Base-by-base conservation (phyloP, 805 yeast genomes). In the Wickerhamomyces kurtzmanii region DNA sequence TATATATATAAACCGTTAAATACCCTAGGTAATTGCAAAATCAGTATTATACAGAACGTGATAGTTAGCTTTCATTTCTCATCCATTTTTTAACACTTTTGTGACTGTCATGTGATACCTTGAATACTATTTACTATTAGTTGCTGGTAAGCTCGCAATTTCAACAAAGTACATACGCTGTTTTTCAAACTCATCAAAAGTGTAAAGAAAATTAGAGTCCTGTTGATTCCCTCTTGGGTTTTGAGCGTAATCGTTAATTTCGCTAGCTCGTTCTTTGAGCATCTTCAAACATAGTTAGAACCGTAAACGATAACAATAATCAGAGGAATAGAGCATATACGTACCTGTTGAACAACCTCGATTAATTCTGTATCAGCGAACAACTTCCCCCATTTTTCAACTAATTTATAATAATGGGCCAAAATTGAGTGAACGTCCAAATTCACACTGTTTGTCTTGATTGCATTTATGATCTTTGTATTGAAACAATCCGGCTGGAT, bases 161-260 rank as follows among this genome's bases (percentile, higher is more conserved):
- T 14, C 17, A 6, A n/a, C n/a, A 4, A 30, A 22, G 27, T 9
- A 29, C 48, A 33, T 27, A 43, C 50, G 43, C 19, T 51, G 53
- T 48, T 71, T 77, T 43, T 86, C 96, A 47, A 71, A 77, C 43
- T 77, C 84, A 46, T 86, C 96, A 36, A 86, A 55, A 5, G 76
- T 72, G 33, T 68, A 59, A 24, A 82, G 42, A 40, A 86, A 81
- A 30, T 64, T 57, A 36, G 58, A 55, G 33, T 69, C 57, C 38
- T 65, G 68, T 48, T 68, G 62, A 33, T 58, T 53, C 16, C 51
- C 53, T 36, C 34, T 38, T 13, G 32, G 36, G 30, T 40, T 46
- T 33, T 37, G 54, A 16, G 93, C 85, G 40, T 64, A 70, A 45
- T 79, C 87, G 47, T 77, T 76, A 17, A 87, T 73, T 45, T 71